Evolutionary conservation across 2,329 filamentous ascomycete genomes (phyloP).

Genomic region (Neopestalotiopsis rosae): DNA sequence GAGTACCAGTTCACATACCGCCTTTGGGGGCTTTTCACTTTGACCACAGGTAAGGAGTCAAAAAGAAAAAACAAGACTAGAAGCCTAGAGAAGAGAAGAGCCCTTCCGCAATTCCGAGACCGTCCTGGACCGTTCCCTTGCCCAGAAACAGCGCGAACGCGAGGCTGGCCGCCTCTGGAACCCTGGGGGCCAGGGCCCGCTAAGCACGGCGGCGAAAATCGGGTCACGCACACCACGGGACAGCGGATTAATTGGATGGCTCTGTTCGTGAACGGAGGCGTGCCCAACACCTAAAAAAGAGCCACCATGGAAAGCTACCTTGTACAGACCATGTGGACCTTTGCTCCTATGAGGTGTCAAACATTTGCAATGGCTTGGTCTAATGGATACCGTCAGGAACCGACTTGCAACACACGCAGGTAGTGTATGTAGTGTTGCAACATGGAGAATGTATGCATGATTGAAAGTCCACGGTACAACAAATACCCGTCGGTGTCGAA

Average conservation of each 20-base stretch:
- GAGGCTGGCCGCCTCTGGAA: constrained; percentile 8
- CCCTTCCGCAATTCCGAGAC: constrained; percentile 18
- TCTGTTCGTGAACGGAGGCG: background rate
- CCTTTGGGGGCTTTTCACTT: background rate
- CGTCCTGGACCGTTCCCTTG: constrained; percentile 17
- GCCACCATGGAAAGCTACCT: background rate
- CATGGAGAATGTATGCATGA: background rate
- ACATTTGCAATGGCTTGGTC: constrained; percentile 15
- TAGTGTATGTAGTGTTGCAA: background rate
- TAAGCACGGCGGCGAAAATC: constrained; percentile 12
- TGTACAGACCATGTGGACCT: constrained; percentile 14
- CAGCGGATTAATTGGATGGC: background rate
- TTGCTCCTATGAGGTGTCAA: constrained; percentile 16
- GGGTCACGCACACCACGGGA: constrained; percentile 14
- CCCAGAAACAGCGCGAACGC: constrained; percentile 1
- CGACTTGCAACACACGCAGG: background rate
- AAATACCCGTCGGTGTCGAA: constrained; percentile 1
- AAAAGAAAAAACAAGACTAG: background rate
- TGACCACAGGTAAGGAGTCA: background rate
- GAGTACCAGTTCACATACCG: background rate
- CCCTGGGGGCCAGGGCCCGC: background rate
- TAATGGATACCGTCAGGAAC: background rate
- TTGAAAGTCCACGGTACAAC: background rate
- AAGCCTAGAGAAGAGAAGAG: background rate
- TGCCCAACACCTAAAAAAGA: background rate